Conservation (phyloP, 2,329 filamentous ascomycete species). For the Blastomyces emzantsi region DNA sequence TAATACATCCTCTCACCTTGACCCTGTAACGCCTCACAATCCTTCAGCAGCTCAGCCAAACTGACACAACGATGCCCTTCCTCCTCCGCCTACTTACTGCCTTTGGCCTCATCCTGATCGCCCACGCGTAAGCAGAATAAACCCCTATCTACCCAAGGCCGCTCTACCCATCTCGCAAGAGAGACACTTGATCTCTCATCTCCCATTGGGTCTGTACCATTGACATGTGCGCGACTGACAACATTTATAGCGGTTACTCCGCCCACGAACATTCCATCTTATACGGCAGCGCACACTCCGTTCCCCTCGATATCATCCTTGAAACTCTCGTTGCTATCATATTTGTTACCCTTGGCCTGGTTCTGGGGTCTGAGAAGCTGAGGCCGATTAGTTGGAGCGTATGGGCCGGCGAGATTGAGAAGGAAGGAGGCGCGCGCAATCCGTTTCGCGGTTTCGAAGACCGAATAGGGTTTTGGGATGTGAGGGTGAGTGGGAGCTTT, state of each 20-base stretch:
- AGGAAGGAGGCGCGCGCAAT: slow-evolving; percentile 60
- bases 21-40: background rate
- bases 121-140: slow-evolving; percentile 60
- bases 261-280: slow-evolving; percentile 83
- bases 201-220: slow-evolving; percentile 9
- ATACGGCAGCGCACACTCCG: slow-evolving; percentile 49
- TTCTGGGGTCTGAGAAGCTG: slow-evolving; percentile 65
- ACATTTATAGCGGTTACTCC: slow-evolving; percentile 70
- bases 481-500: slow-evolving; percentile 52
- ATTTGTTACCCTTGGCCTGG: slow-evolving; percentile 73
- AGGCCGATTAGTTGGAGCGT: slow-evolving; percentile 81
- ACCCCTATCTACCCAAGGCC: background rate
- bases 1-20: background rate
- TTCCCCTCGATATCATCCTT: slow-evolving; percentile 79
- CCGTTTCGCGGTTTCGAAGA: slow-evolving; percentile 73
- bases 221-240: background rate
- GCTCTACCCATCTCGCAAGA: slow-evolving; percentile 12
- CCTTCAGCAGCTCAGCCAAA: background rate
- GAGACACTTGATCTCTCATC: background rate
- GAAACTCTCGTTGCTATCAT: slow-evolving; percentile 76
- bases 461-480: slow-evolving; percentile 76
- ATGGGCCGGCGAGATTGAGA: slow-evolving; percentile 64
- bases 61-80: slow-evolving; percentile 53
- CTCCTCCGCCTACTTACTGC: slow-evolving; percentile 61
- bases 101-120: slow-evolving; percentile 67